A percentile compares a stretch with the other conserved stretches of the same genome.
These are phyloP conservation scores for Zychaea mexicana DNA, from an alignment of 371 early-diverging fungal genomes.

Conservation along the genomic window DNA sequence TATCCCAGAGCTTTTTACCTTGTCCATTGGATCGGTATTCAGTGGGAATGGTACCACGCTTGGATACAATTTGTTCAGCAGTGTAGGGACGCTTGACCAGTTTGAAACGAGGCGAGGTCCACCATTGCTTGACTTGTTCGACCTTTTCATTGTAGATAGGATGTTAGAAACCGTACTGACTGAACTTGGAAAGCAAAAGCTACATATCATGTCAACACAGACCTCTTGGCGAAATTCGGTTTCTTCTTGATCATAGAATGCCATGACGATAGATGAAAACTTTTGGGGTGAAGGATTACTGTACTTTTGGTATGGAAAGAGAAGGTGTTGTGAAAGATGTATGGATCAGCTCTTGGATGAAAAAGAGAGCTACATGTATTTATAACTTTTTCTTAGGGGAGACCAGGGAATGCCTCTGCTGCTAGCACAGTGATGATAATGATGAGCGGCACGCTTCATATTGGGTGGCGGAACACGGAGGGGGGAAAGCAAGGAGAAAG, in stretches of 20 bases:
- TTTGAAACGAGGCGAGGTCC: slow-evolving; percentile 85
- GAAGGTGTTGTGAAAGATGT: neutral
- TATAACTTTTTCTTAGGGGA: neutral
- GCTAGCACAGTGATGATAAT: too few relatives aligned
- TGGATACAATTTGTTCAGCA: slow-evolving; percentile 88
- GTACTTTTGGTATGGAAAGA: neutral
- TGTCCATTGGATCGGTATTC: slow-evolving; percentile 83
- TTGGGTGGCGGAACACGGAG: neutral
- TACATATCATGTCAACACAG: neutral
- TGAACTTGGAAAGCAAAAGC: too few relatives aligned
- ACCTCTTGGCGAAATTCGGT: slow-evolving; percentile 48
- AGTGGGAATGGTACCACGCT: slow-evolving; percentile 85
- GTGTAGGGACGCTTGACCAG: slow-evolving; percentile 89
- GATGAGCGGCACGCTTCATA: neutral
- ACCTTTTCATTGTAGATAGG: slow-evolving; percentile 23
- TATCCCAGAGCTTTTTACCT: slow-evolving; percentile 93
- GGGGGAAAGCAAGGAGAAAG: neutral
- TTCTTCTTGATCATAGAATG: slow-evolving; percentile 21
- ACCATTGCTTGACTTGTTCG: slow-evolving; percentile 87
- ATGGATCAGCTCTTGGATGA: too few relatives aligned
- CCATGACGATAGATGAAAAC: neutral
- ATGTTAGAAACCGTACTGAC: too few relatives aligned
- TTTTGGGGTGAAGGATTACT: too few relatives aligned
- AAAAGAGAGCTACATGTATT: too few relatives aligned
- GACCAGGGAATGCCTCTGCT: too few relatives aligned